Conservation (phyloP, 2,329 filamentous ascomycete genomes). For the Cladophialophora chaetospira region DNA sequence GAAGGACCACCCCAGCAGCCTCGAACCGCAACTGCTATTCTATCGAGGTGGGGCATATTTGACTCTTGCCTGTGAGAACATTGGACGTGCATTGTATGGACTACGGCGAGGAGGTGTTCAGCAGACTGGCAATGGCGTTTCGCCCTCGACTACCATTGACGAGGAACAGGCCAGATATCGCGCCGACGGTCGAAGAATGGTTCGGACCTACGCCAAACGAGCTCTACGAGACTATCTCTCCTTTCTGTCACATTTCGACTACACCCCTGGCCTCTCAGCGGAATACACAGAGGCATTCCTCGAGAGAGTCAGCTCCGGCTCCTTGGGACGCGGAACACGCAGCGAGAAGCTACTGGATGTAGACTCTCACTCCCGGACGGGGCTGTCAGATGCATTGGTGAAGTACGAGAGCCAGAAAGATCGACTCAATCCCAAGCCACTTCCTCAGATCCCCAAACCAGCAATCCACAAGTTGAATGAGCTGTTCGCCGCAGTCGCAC, state of each 20-base stretch:
- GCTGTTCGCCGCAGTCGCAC: constrained; percentile 71
- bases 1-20: constrained; percentile 70
- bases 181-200: constrained; percentile 65
- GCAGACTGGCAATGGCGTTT: constrained; percentile 32
- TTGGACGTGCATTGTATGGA: constrained; percentile 59
- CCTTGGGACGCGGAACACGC: constrained; percentile 45
- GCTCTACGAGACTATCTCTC: constrained; percentile 73
- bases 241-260: constrained; percentile 75
- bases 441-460: constrained; percentile 26
- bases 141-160: constrained; percentile 47
- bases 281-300: constrained; percentile 56
- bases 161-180: constrained; percentile 38
- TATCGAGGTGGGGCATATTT: constrained; percentile 74
- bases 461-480: constrained; percentile 61
- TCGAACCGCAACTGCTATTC: constrained; percentile 74
- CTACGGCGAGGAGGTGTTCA: constrained; percentile 31
- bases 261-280: constrained; percentile 69
- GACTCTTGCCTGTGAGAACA: constrained; percentile 67
- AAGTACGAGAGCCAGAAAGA: constrained; percentile 24
- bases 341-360: constrained; percentile 30
- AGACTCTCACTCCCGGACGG: constrained; percentile 36
- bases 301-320: constrained; percentile 60
- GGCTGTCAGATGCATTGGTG: constrained; percentile 25
- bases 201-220: constrained; percentile 73
- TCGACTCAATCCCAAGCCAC: neutral